Conservation (phyloP, 2,329 filamentous ascomycete genomes). For the Byssothecium circinans region DNA sequence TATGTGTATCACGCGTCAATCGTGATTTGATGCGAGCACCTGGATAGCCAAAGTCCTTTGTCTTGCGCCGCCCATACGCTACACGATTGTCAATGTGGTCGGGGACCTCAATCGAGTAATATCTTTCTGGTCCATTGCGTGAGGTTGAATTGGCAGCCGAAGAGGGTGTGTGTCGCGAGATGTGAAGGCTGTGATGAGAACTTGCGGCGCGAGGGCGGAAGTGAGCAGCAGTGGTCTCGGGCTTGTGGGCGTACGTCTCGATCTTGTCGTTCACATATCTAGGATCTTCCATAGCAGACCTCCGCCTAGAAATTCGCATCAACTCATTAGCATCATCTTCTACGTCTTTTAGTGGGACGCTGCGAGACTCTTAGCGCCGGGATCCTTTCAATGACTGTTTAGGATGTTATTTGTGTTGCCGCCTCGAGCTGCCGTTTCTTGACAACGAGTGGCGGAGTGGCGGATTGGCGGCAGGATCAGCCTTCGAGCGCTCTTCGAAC, state of each 20-base stretch:
- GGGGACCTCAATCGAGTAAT: conserved; percentile 21
- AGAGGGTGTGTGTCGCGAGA: conserved; percentile 14
- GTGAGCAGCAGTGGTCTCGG: conserved; percentile 15
- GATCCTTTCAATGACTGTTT: conserved; percentile 1
- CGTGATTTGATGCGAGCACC: conserved; percentile 32
- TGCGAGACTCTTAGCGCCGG: conserved; percentile 13
- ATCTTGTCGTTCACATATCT: conserved; percentile 4
- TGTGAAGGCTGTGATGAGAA: conserved; percentile 10
- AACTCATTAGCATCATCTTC: conserved; percentile 6
- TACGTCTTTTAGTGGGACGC: conserved; percentile 12
- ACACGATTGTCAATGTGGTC: conserved; percentile 31
- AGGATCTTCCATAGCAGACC: conserved; percentile 7
- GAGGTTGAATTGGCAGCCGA: conserved; percentile 6
- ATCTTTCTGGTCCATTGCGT: conserved; percentile 16
- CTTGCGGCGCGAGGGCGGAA: conserved; percentile 30
- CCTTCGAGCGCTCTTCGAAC: conserved; percentile 29
- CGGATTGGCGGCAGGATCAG: too few relatives aligned
- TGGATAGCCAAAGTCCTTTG: conserved; percentile 38
- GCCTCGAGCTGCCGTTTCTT: background rate
- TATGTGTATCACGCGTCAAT: conserved; percentile 11
- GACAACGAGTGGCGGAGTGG: too few relatives aligned
- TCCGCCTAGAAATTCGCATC: conserved; percentile 5
- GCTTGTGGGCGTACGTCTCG: conserved; percentile 6
- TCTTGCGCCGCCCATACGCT: conserved; percentile 35
- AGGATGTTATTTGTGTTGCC: too few relatives aligned